phyloP scores from a whole-genome alignment of 2,329 filamentous ascomycete species.

The Aschersonia sp. region DNA sequence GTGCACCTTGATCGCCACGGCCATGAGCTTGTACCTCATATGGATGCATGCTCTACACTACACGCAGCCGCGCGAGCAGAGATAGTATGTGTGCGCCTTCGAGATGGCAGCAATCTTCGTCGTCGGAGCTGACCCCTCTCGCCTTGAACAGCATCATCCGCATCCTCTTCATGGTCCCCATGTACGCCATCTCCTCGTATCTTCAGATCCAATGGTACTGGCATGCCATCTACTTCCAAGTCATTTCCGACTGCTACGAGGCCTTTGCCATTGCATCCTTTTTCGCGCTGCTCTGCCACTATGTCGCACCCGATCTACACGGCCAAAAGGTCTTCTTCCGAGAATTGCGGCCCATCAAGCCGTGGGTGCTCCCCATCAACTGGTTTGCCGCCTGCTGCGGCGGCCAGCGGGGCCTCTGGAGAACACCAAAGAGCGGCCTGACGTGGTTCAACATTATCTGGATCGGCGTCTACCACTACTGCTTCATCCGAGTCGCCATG shows the following conservation, averaged over 20 bases:
- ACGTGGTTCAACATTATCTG: constrained; percentile 87
- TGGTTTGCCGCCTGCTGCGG: constrained; percentile 60
- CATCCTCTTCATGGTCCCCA: constrained; percentile 75
- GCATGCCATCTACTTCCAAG: constrained; percentile 67
- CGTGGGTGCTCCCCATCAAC: constrained; percentile 62
- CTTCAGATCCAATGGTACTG: constrained; percentile 61
- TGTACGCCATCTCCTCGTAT: constrained; percentile 64
- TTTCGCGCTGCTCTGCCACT: constrained; percentile 70
- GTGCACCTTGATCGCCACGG: constrained; percentile 33
- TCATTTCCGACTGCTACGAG: constrained; percentile 75
- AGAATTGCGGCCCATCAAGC: constrained; percentile 44
- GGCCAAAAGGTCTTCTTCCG: constrained; percentile 74
- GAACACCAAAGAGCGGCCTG: constrained; percentile 64
- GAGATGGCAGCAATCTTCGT: background rate
- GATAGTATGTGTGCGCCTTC: constrained; percentile 27
- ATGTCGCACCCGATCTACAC: constrained; percentile 63
- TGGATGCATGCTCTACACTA: constrained; percentile 46
- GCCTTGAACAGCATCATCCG: constrained; percentile 57
- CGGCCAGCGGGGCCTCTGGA: constrained; percentile 52
- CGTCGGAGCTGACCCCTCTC: background rate
- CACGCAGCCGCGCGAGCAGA: constrained; percentile 44
- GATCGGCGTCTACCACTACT: constrained; percentile 76
- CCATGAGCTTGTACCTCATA: constrained; percentile 40
- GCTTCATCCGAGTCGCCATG: constrained; percentile 65
- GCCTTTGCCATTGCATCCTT: constrained; percentile 80